These are phyloP conservation scores for Cyclospora cayetanensis DNA, from an alignment of 169 alveolate genomes.

Conservation along the genomic window DNA sequence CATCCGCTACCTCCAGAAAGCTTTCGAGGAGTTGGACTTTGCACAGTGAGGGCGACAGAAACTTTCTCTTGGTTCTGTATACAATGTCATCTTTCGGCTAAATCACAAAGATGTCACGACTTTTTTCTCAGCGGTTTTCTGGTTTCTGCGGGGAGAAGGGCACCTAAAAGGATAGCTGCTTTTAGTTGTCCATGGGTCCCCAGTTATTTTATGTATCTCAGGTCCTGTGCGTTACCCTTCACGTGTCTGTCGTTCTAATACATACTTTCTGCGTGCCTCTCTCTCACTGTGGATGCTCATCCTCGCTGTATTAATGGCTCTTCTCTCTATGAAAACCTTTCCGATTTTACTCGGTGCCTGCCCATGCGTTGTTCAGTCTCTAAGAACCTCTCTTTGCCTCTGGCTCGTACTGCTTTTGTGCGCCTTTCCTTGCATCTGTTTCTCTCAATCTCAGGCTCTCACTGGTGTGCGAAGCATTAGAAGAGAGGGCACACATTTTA, in stretches of 20 bases:
- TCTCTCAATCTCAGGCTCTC: slow-evolving; percentile 35
- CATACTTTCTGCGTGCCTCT: no score
- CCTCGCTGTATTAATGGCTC: no score
- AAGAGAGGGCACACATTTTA: slow-evolving; percentile 92
- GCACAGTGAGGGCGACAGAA: slow-evolving; percentile 74
- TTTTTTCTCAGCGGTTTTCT: no score
- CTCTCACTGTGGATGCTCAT: no score
- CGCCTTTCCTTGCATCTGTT: neutral
- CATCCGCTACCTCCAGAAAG: slow-evolving; percentile 91
- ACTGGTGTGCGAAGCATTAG: slow-evolving; percentile 92
- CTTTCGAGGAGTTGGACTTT: slow-evolving; percentile 82
- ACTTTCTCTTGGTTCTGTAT: neutral
- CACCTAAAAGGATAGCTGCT: no score
- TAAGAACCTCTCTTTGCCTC: neutral
- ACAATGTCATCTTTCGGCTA: no score
- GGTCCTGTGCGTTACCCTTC: no score
- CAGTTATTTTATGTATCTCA: no score
- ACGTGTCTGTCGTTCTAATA: no score
- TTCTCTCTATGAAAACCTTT: neutral
- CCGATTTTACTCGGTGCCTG: neutral
- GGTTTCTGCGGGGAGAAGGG: no score
- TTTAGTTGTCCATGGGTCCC: no score
- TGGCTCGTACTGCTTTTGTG: neutral
- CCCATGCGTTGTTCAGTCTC: neutral
- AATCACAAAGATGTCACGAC: no score